Base-by-base conservation (phyloP, 768 basidiomycete genomes). In the Cystobasidium onofrii region DNA sequence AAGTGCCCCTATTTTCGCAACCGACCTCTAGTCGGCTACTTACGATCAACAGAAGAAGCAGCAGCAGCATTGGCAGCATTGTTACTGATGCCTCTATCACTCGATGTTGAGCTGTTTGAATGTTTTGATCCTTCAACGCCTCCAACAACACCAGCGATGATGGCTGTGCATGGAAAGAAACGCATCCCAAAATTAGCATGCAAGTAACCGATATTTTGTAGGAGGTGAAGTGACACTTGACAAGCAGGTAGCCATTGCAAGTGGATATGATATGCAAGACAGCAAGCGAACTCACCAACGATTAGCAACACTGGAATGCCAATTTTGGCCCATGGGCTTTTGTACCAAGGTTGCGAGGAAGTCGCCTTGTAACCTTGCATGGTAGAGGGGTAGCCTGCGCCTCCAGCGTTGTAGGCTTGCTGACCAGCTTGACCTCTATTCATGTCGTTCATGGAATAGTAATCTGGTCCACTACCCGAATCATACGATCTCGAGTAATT, bases 301-400 rank as follows among this genome's bases (percentile, higher is more conserved):
- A 73, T 44, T n/a, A 73, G 25, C 1, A 66, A 15, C 7, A 65
- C 72, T 17, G 72, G 72, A 7, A 73, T 36, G 39, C 64, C 72
- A 27, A 34, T 70, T 43, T 69, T 73, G 6, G 63, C 72, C 64
- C 64, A 69, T 17, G 72, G 62, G 10, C 41, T 65, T 41, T 63
- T 31, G 62, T 73, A 73, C 72, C 72, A 73, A 29, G 57, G 57
- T 27, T 20, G 6, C 46, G 46, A 50, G 46, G 46, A 4, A n/a
- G 15, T 50, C 12, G 15, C 9, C n/a, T 50, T 50, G 46, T 50
- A 50, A 20, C 46, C 46, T 50, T 50, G 46, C 46, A 50, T 50
- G 46, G 46, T 50, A 20, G 46, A 50, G 20, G 46, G 46, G n/a
- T 50, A 50, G 46, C 46, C 46, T 12, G 46, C 46, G 46, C 46